Conservation (phyloP, 2,329 filamentous ascomycete genomes). For the Ceratocystiopsis minuta region DNA sequence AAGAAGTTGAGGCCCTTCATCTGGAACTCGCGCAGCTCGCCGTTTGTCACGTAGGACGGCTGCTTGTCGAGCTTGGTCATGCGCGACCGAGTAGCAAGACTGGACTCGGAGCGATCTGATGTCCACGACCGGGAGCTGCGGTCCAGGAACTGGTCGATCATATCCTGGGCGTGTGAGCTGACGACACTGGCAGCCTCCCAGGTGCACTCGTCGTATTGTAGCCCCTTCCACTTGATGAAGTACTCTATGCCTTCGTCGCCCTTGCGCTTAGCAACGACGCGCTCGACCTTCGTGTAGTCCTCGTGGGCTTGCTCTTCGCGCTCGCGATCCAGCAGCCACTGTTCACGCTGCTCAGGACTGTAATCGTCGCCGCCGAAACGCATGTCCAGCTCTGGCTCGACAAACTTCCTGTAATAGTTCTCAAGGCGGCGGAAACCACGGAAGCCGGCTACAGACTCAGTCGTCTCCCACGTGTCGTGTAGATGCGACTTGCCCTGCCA, state of each 20-base stretch:
- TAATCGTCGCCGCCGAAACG: slow-evolving; percentile 56
- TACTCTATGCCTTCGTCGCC: slow-evolving; percentile 74
- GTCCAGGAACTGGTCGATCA: slow-evolving; percentile 83
- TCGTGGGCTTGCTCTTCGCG: slow-evolving; percentile 72
- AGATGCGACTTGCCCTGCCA: slow-evolving; percentile 94
- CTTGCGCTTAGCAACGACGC: slow-evolving; percentile 70
- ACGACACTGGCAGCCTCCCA: slow-evolving; percentile 65
- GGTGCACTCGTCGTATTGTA: slow-evolving; percentile 85
- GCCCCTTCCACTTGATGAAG: slow-evolving; percentile 89
- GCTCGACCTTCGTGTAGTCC: slow-evolving; percentile 83
- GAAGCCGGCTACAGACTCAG: slow-evolving; percentile 53
- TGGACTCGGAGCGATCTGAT: slow-evolving; percentile 64
- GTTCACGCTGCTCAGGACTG: slow-evolving; percentile 72
- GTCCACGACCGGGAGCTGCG: slow-evolving; percentile 63
- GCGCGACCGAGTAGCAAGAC: slow-evolving; percentile 52
- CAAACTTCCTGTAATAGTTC: slow-evolving; percentile 79
- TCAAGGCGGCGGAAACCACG: slow-evolving; percentile 79
- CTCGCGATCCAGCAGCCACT: slow-evolving; percentile 90
- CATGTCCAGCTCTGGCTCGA: slow-evolving; percentile 64
- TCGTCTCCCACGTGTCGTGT: slow-evolving; percentile 87
- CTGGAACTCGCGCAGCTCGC: slow-evolving; percentile 82
- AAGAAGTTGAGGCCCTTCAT: slow-evolving; percentile 88
- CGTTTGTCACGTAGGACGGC: slow-evolving; percentile 67
- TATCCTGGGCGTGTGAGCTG: slow-evolving; percentile 60
- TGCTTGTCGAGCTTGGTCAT: slow-evolving; percentile 62